Percentiles rank a stretch among this genome's conserved stretches.
These are phyloP conservation scores for Fraxinus paxiana DNA, from an alignment of 305 asterid genomes.

Conservation along the genomic window DNA sequence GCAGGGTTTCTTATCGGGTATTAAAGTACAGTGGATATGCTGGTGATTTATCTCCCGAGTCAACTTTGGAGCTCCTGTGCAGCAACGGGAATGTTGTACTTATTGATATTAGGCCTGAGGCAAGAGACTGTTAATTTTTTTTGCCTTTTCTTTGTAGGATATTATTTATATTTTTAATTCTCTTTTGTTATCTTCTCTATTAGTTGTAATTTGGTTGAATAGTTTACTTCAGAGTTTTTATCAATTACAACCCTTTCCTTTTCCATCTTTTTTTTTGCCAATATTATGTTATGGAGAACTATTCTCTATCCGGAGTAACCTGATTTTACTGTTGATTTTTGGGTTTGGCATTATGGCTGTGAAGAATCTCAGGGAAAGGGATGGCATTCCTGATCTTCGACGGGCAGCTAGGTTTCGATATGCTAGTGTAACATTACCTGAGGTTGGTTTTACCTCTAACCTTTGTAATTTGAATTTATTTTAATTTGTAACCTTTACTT, in stretches of 20 bases:
- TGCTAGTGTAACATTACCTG: constrained; percentile 59
- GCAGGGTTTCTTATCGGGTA: constrained; percentile 88
- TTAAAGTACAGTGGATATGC: constrained; percentile 84
- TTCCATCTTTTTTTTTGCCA: neutral
- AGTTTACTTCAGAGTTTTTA: neutral
- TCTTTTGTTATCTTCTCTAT: neutral
- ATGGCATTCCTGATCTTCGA: constrained; percentile 91
- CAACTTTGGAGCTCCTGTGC: constrained; percentile 66
- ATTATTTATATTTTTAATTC: constrained; percentile 2
- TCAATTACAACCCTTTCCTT: constrained; percentile 7
- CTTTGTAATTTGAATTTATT: neutral
- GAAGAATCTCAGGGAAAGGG: constrained; percentile 85
- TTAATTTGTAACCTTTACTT: neutral
- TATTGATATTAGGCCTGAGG: constrained; percentile 92
- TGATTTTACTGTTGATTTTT: constrained; percentile 20
- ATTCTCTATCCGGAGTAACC: neutral
- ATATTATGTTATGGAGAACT: neutral
- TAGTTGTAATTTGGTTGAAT: neutral
- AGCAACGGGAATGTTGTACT: constrained; percentile 65
- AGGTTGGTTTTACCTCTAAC: constrained; percentile 43
- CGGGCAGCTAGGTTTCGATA: constrained; percentile 79
- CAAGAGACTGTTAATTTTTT: constrained; percentile 49
- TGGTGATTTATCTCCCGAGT: constrained; percentile 74
- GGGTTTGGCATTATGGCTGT: constrained; percentile 30
- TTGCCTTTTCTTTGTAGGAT: constrained; percentile 26